Evolutionary conservation across 345 rosid genomes (phyloP), one percentile per base, ranked within the genome.

Genomic region (Trapa incisa): DNA sequence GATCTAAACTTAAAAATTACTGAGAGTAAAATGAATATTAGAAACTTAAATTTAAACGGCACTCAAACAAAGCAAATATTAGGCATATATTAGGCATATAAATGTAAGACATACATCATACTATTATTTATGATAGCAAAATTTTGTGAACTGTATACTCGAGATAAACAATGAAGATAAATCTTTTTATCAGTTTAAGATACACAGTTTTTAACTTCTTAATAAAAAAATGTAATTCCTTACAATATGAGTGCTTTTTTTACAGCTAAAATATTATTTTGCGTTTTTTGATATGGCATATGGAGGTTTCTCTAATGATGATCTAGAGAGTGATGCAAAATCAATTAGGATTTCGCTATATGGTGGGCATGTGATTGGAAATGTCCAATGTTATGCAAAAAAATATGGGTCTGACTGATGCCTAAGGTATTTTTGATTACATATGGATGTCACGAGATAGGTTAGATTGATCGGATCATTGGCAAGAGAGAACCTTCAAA

Each of bases 341-440:
- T 75, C 98, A 61, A 90, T 93, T 68, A 82, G 97, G 80, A 93
- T 93, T 78, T 93, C 90, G 72, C 92, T 93, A 17, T 80, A 85
- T 79, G 98, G 90, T 71, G 94, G 98, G 56, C 97, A 90, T 77
- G 81, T 75, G 35, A 82, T 93, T 70, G 98, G 98, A 77, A 84
- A 90, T 71, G 79, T 97, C 53, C 97, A 93, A 74, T 93, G 97
- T 43, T 93, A 90, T 81, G 98, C 98, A n/a, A 0, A 93, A 93
- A 70, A 93, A 93, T 79, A 93, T 93, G 98, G 98, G 98, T 74
- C 98, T 90, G 98, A 79, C 98, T 97, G 98, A 73, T 93, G 97
- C 82, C 91, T 90, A 65, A 93, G 98, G 97, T 90, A 90, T 50
- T 43, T 65, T n/a, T n/a, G n/a, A n/a, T n/a, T n/a, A n/a, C n/a